Evolutionary conservation across 495 filamentous ascomycete genomes (phyloP).

Genomic region (Neurospora tetrasperma): DNA sequence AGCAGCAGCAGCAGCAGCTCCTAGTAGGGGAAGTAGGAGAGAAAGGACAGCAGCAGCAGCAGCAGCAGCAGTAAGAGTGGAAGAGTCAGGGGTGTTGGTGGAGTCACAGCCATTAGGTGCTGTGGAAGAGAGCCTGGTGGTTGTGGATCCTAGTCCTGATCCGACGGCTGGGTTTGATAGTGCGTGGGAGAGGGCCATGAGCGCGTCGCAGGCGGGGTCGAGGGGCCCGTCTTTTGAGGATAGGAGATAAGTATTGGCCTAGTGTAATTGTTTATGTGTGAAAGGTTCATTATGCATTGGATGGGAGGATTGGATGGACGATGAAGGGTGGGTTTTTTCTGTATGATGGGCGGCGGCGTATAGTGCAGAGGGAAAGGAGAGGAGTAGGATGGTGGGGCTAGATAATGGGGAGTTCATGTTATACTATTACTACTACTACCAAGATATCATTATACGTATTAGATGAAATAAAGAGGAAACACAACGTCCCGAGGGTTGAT

Average conservation of each 20-base stretch:
- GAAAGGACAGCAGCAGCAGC: not conserved
- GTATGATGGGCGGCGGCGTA: not conserved
- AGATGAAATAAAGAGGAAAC: not conserved
- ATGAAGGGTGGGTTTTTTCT: not conserved
- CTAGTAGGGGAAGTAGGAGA: not conserved
- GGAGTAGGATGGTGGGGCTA: not conserved
- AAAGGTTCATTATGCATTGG: not conserved
- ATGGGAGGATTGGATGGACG: not conserved
- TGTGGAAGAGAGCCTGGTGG: constrained; percentile 33
- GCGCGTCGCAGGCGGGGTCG: not conserved
- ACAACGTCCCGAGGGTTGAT: too few species aligned
- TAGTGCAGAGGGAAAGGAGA: not conserved
- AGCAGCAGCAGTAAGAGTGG: not conserved
- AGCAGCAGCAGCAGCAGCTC: not conserved
- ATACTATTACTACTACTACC: not conserved
- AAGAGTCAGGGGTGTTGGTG: not conserved
- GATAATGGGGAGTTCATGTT: not conserved
- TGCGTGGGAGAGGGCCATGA: constrained; percentile 53
- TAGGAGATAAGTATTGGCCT: not conserved
- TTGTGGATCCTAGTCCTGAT: constrained; percentile 32
- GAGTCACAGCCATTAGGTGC: not conserved
- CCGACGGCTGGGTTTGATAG: constrained; percentile 45
- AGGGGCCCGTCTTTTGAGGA: not conserved
- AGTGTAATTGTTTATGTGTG: not conserved
- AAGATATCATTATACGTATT: not conserved